Evolutionary conservation across 2,329 filamentous ascomycete genomes (phyloP).

Genomic region (Aspergillus carbonarius): DNA sequence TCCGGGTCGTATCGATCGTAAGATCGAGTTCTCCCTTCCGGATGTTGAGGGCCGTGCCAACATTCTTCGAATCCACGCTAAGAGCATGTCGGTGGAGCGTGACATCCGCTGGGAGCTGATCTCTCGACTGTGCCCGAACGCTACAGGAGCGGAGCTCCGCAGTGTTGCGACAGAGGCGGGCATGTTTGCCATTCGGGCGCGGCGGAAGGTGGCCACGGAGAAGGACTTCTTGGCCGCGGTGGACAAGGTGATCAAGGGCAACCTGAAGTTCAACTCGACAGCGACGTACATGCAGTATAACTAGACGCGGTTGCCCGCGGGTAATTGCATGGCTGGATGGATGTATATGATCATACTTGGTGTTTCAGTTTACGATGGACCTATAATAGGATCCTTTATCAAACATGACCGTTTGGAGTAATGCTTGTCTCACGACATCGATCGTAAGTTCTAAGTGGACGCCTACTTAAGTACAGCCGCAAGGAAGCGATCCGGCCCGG

Average conservation of each 20-base stretch:
- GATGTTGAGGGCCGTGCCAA: constrained; percentile 97
- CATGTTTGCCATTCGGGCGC: constrained; percentile 94
- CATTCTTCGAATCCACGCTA: constrained; percentile 96
- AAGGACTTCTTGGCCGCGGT: constrained; percentile 98
- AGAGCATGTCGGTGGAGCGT: constrained; percentile 98
- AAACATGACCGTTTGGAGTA: not conserved
- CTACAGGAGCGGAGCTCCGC: constrained; percentile 91
- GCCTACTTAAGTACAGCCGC: not conserved
- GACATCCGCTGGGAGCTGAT: constrained; percentile 99
- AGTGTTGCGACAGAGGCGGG: constrained; percentile 97
- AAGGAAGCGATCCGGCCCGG: not conserved
- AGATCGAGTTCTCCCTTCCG: constrained; percentile 97
- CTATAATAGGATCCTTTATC: constrained; percentile 9
- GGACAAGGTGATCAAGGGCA: constrained; percentile 99
- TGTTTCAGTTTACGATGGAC: constrained; percentile 22
- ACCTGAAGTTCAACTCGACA: constrained; percentile 98
- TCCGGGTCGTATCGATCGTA: constrained; percentile 94
- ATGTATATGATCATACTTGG: constrained; percentile 36
- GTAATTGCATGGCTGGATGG: constrained; percentile 31
- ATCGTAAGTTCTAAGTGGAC: not conserved
- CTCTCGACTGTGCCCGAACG: constrained; percentile 93
- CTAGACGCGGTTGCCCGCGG: constrained; percentile 51
- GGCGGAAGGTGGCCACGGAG: constrained; percentile 96
- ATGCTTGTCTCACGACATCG: not conserved
- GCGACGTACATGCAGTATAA: constrained; percentile 99